Evolutionary conservation across 164 flowering plant genomes (phyloP), one percentile per base, ranked within the genome.

Genomic region (Stephania yunnanensis): DNA sequence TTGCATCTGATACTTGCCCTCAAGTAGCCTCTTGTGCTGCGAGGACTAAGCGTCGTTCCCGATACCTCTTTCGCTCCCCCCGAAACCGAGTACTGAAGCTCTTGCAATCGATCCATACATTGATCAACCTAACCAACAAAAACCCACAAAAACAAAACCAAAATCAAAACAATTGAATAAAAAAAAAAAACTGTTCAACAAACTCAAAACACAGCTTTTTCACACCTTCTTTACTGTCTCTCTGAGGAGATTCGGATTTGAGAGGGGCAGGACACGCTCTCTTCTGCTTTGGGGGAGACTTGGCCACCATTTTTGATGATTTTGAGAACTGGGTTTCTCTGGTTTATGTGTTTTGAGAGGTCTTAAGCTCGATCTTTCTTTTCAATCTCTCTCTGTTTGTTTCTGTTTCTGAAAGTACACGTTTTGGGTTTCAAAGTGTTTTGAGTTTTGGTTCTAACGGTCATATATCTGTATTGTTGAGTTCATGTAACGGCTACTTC

Each of bases 71-170:
- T 94, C 0, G 46, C 80, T n/a, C 97, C 94, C 7, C 97, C 96
- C 17, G 95, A 74, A 1, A 91, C 95, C 22, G 97, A 91, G 82
- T 80, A 87, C 66, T 93, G 99, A 19, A 93, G 88, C 81, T 95
- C 97, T 83, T 95, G 93, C 82, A 93, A 77, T 80, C 99, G 77
- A 55, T 88, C 93, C 93, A 95, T 88, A 78, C 96, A 93, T 70
- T 81, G 81, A 78, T 95, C 97, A 90, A 95, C 97, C 99, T 91
- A 68, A 70, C 22, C 42, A 25, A 73, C 42, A 50, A 69, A 73
- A 75, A 68, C 75, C 61, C 20, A 52, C 68, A 70, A 66, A 20
- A 31, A 61, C n/a, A n/a, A n/a, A n/a, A n/a, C n/a, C n/a, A n/a
- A n/a, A n/a, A n/a, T n/a, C n/a, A n/a, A n/a, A n/a, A n/a, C n/a